Evolutionary conservation across 2,329 filamentous ascomycete species (phyloP), one percentile per base, ranked within the genome.

Genomic region (Fusarium sp.): DNA sequence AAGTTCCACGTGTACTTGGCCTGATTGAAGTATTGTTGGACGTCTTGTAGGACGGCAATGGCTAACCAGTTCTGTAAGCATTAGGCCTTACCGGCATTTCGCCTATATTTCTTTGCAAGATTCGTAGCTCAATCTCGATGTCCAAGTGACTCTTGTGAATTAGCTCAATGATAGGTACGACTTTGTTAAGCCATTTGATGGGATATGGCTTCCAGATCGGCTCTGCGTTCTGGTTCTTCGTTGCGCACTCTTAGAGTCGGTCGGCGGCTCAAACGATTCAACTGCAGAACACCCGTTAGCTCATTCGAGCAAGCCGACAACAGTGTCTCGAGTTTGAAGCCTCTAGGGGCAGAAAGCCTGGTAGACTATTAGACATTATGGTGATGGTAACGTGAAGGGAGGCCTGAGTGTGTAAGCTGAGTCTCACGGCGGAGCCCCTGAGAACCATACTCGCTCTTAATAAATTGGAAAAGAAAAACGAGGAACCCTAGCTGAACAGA

Each of bases 271-370:
- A 16, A n/a, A 21, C 23, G 9, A 28, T 37, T 9, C 19, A 7
- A 16, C 13, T 12, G 23, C 2, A 12, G 13, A 38, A 21, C 19
- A 16, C 18, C 23, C 13, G 5, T 53, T 28, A 38, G 49, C n/a
- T 25, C n/a, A n/a, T 9, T 10, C 11, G 8, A 19, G 12, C 2
- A 19, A 1, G 11, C 16, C 4, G n/a, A 9, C 16, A 23, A 18
- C 0, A 23, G 16, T 19, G 2, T 13, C 11, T 10, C 5, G 8
- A 33, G 8, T 7, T 23, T 5, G 16, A 23, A 50, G 30, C 3
- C 8, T 23, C 2, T 6, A 2, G 15, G 16, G 28, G 1, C 2
- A 23, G 8, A 33, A 4, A 5, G 2, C 8, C 2, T 23, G 16
- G 2, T 23, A 19, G 21, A 19, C 6, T 23, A 8, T 33, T 4